phyloP scores from a whole-genome alignment of 169 alveolate genomes.

The Neospora caninum region DNA sequence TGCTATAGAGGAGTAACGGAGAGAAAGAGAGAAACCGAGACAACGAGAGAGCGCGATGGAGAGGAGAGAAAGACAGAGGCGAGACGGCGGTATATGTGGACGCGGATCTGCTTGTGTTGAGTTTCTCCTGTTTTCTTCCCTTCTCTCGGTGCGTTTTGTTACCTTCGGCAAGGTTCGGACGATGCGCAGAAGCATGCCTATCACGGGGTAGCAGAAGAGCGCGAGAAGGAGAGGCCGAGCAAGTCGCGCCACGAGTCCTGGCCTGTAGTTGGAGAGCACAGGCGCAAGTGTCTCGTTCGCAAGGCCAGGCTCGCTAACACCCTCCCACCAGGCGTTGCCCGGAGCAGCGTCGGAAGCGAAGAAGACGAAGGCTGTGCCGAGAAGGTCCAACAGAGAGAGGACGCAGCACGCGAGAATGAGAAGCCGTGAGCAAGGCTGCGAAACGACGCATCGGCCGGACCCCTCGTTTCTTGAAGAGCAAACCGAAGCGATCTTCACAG shows the following conservation, averaged over 20 bases:
- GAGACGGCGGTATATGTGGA: too few relatives aligned
- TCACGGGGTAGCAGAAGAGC: slow-evolving; percentile 10
- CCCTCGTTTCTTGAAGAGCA: too few relatives aligned
- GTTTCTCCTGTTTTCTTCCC: background rate
- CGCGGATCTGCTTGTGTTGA: too few relatives aligned
- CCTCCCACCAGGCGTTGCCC: background rate
- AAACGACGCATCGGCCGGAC: too few relatives aligned
- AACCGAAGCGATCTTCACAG: too few relatives aligned
- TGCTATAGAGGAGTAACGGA: too few relatives aligned
- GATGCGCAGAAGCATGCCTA: slow-evolving; percentile 22
- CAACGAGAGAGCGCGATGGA: too few relatives aligned
- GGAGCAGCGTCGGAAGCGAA: background rate
- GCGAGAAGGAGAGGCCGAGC: slow-evolving; percentile 49
- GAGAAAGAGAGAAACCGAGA: too few relatives aligned
- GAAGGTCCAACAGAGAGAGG: background rate
- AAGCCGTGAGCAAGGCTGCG: background rate
- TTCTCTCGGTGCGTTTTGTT: background rate
- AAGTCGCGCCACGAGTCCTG: background rate
- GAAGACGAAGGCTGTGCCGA: background rate
- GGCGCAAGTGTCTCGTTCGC: background rate
- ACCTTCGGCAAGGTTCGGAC: slow-evolving; percentile 53
- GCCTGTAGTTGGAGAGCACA: background rate
- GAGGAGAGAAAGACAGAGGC: too few relatives aligned
- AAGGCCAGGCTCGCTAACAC: background rate
- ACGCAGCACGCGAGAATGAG: background rate